Evolutionary conservation across 2,329 filamentous ascomycete species (phyloP).

Genomic region (Epichloe festucae): DNA sequence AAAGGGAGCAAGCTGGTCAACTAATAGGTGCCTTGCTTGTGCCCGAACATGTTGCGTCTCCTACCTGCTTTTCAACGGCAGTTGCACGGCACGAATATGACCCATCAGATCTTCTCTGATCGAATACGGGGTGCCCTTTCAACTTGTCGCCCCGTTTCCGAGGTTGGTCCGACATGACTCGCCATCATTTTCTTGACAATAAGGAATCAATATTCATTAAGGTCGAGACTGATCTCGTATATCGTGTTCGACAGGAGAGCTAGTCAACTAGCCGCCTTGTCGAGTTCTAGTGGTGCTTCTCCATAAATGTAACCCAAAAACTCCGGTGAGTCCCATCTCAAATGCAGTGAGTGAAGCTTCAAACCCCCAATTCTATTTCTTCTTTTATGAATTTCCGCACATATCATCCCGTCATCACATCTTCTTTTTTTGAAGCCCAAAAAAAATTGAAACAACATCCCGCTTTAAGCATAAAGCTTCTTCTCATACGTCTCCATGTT

Average conservation of each 20-base stretch:
- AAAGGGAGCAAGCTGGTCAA: no score
- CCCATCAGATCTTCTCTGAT: no score
- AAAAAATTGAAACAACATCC: neutral
- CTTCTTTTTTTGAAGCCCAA: neutral
- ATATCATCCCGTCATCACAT: neutral
- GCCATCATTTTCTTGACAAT: no score
- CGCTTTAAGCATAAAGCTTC: slow-evolving; percentile 81
- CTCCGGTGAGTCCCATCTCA: neutral
- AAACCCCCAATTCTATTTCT: neutral
- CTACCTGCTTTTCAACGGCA: no score
- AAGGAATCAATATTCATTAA: slow-evolving; percentile 1
- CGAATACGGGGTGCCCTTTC: no score
- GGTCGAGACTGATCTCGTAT: neutral
- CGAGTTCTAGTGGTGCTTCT: slow-evolving; percentile 2
- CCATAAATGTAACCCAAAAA: slow-evolving; percentile 1
- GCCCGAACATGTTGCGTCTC: no score
- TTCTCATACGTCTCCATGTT: slow-evolving; percentile 99
- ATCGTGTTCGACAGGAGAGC: neutral
- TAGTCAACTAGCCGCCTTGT: slow-evolving; percentile 2
- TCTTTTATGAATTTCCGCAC: neutral
- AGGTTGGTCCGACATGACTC: no score
- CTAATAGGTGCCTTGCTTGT: no score
- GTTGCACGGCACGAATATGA: no score
- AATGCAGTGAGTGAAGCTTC: neutral
- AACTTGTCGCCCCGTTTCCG: no score